phyloP scores from a whole-genome alignment of 2,329 filamentous ascomycete species.

The Penicillium sp. region DNA sequence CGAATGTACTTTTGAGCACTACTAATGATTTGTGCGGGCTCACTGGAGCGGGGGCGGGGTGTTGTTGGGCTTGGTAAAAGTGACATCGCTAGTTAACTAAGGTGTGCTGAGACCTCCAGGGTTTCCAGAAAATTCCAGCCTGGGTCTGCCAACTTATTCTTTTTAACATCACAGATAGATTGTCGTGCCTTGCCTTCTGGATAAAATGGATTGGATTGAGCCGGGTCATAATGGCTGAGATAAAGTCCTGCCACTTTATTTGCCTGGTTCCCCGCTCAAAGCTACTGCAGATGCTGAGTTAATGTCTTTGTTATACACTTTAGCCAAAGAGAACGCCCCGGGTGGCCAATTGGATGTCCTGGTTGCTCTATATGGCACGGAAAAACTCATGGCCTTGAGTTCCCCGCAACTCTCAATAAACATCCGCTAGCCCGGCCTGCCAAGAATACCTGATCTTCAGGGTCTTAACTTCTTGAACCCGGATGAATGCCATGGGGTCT shows the following conservation, averaged over 20 bases:
- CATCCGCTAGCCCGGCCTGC: background rate
- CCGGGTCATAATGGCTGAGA: background rate
- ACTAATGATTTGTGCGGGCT: background rate
- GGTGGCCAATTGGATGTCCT: background rate
- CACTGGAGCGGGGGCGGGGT: conserved; percentile 1
- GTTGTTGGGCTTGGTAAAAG: background rate
- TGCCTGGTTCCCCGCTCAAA: background rate
- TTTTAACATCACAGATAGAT: no score
- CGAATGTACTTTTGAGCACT: conserved; percentile 5
- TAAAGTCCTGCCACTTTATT: background rate
- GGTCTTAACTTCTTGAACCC: background rate
- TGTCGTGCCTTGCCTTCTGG: background rate
- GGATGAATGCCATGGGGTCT: background rate
- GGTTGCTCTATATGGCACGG: background rate
- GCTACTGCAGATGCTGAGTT: background rate
- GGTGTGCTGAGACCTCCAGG: background rate
- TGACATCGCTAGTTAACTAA: background rate
- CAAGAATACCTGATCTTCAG: background rate
- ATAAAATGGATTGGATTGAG: background rate
- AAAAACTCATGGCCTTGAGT: background rate
- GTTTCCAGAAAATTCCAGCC: background rate
- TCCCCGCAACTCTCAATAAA: background rate
- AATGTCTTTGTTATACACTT: background rate
- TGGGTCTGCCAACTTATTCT: background rate
- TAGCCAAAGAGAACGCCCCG: background rate